Base-by-base conservation (phyloP, 2,329 filamentous ascomycete genomes). In the Sporothrix brasiliensis region DNA sequence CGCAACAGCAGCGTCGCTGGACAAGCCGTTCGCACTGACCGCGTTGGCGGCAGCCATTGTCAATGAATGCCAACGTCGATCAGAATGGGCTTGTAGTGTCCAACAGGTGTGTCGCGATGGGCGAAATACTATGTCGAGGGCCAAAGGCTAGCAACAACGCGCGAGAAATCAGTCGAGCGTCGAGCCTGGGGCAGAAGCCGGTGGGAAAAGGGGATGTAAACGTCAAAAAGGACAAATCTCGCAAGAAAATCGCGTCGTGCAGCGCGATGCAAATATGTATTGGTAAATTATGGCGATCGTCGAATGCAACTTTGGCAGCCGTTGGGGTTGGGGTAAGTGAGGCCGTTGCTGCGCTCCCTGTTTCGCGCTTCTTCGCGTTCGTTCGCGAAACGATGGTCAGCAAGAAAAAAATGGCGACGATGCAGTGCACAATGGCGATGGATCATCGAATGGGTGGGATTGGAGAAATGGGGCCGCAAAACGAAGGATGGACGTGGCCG, bases 41-140 rank as follows among this genome's bases (percentile, higher is more conserved):
- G 73, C 72, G 63, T 73, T 73, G 70, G 77, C 74, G 71, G 76
- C 76, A 67, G 79, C 78, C 79, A 79, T 80, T 71, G 58, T 73
- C 66, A 39, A 16, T 30, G 63, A 9, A 11, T 44, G 24, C 52
- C 44, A 47, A 39, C 24, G 65, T 24, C 19, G n/a, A 14, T 7
- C 19, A 61, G 16, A 13, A 14, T 11, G 16, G 24, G 9, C 9
- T 21, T 60, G 34, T 10, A 41, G 49, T 30, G 24, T 49, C 53
- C 24, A 54, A 49, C 41, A 58, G 16, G 52, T 53, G 52, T 52
- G 52, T 68, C 53, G 65, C 50, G 65, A 41, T 56, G n/a, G 30
- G n/a, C n/a, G n/a, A 67, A 44, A 50, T 6, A 41, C n/a, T 16
- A 7, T 30, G 41, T 11, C n/a, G 30, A 41, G 19, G 47, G 9